Percentiles rank a stretch among this genome's conserved stretches.
Evolutionary conservation across 306 rosid genomes (phyloP).

Genomic region (Cucurbita pepo): DNA sequence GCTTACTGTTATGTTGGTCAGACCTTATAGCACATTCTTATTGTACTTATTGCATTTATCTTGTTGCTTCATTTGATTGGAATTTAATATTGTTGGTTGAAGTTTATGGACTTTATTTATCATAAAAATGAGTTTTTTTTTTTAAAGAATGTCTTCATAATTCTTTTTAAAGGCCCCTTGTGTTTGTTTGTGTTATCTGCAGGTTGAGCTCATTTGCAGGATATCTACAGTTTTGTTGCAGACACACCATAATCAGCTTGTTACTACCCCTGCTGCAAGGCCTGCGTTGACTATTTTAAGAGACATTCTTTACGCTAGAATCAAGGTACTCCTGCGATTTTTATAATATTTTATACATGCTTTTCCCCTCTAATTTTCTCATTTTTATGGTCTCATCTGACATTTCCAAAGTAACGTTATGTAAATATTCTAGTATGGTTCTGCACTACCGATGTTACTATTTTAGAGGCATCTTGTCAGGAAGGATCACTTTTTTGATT

Average conservation of each 20-base stretch:
- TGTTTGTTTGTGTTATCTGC: conserved; percentile 11
- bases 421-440: not conserved
- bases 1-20: no score
- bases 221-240: conserved; percentile 49
- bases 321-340: conserved; percentile 42
- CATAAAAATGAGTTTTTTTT: not conserved
- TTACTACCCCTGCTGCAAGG: conserved; percentile 60
- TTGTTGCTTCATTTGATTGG: not conserved
- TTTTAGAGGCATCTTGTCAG: not conserved
- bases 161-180: not conserved
- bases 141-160: not conserved
- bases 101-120: not conserved
- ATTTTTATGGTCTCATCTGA: not conserved
- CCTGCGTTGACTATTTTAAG: conserved; percentile 48
- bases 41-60: not conserved
- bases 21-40: not conserved
- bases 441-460: not conserved
- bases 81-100: not conserved
- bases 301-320: conserved; percentile 47
- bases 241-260: conserved; percentile 68
- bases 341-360: not conserved
- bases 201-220: conserved; percentile 90
- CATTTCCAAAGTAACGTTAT: not conserved
- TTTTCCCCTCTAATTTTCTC: not conserved
- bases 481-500: not conserved